Evolutionary conservation across 495 filamentous ascomycete genomes (phyloP).

Genomic region (Margaritispora aquatica): DNA sequence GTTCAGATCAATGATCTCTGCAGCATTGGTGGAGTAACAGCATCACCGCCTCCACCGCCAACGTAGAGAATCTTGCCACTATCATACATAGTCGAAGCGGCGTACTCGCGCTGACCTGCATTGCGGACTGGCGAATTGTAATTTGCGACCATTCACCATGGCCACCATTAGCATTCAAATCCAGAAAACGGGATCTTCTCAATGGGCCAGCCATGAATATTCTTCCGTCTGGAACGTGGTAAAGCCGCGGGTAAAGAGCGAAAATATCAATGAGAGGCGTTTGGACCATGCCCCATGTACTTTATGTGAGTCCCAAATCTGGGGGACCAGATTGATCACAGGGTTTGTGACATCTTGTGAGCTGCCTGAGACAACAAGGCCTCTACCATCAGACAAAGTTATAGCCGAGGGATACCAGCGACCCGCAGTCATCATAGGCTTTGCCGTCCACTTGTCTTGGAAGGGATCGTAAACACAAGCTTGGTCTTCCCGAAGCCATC

Average conservation of each 20-base stretch:
- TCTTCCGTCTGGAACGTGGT: slow-evolving; percentile 6
- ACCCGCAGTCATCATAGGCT: slow-evolving; percentile 1
- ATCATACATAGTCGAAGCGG: slow-evolving; percentile 17
- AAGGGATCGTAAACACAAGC: slow-evolving; percentile 7
- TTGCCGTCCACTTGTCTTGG: slow-evolving; percentile 6
- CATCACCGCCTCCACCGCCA: slow-evolving; percentile 14
- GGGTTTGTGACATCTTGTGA: slow-evolving; percentile 3
- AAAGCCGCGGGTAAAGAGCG: slow-evolving; percentile 7
- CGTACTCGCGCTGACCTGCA: slow-evolving; percentile 12
- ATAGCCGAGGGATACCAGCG: slow-evolving; percentile 7
- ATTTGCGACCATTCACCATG: background rate
- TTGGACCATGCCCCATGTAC: slow-evolving; percentile 1
- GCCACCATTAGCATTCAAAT: slow-evolving; percentile 7
- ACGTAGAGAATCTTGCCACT: slow-evolving; percentile 19
- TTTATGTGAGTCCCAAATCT: slow-evolving; percentile 5
- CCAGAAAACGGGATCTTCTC: slow-evolving; percentile 5
- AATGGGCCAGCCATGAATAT: slow-evolving; percentile 8
- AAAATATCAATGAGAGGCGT: slow-evolving; percentile 4
- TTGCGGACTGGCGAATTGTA: background rate
- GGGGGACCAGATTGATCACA: slow-evolving; percentile 5
- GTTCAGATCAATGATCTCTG: slow-evolving; percentile 20
- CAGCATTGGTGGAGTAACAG: slow-evolving; percentile 1
- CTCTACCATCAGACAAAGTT: slow-evolving; percentile 7
- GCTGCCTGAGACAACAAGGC: slow-evolving; percentile 7
- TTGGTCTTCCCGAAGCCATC: slow-evolving; percentile 10